These are phyloP conservation scores for Salix dunnii DNA, from an alignment of 345 rosid genomes.

Conservation along the genomic window DNA sequence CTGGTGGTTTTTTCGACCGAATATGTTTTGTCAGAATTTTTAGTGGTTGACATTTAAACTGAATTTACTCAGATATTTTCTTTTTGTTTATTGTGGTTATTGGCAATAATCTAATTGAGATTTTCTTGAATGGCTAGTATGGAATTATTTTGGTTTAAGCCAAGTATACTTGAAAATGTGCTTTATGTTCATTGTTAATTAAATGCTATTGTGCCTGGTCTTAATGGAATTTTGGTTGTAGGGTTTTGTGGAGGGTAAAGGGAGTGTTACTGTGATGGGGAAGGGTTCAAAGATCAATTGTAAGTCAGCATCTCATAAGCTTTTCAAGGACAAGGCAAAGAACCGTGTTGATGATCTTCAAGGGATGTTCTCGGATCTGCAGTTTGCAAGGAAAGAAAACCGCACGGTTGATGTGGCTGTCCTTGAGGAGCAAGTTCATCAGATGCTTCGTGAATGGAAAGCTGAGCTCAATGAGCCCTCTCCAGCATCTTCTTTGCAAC, in stretches of 20 bases:
- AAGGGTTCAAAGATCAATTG: constrained; percentile 81
- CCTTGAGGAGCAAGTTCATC: constrained; percentile 97
- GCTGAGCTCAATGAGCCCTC: constrained; percentile 97
- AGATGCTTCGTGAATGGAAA: constrained; percentile 99
- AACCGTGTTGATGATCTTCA: constrained; percentile 98
- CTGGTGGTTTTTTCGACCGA: background rate
- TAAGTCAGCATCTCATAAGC: constrained; percentile 90
- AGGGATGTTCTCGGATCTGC: constrained; percentile 81
- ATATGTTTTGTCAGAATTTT: background rate
- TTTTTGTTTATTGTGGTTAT: background rate
- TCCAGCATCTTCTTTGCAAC: constrained; percentile 95
- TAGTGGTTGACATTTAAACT: background rate
- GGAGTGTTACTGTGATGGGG: constrained; percentile 46
- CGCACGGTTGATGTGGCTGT: constrained; percentile 63
- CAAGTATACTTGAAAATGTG: background rate
- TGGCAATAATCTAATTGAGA: background rate
- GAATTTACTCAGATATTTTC: background rate
- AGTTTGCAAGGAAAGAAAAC: constrained; percentile 86
- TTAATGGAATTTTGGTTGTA: background rate
- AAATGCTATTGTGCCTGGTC: background rate
- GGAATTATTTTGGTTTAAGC: background rate
- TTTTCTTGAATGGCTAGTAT: background rate
- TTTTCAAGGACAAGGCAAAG: constrained; percentile 92
- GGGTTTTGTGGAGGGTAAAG: constrained; percentile 9
- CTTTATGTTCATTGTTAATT: background rate